Evolutionary conservation across 768 basidiomycete genomes (phyloP).

Genomic region (Tricholomella constricta): DNA sequence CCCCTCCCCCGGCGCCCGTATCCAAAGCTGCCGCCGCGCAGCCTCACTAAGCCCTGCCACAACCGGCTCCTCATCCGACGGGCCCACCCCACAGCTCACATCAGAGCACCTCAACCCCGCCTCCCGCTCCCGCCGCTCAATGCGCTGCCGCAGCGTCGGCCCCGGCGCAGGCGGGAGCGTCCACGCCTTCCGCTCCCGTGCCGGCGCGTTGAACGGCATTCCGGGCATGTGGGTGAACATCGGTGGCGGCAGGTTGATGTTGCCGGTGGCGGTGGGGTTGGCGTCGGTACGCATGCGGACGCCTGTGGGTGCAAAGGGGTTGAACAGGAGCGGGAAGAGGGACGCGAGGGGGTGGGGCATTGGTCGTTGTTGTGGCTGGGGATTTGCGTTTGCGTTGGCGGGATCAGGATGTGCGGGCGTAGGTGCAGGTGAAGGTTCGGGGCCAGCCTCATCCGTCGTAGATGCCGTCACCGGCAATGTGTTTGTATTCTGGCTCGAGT

Average conservation of each 20-base stretch:
- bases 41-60: constrained; percentile 31
- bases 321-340: background rate
- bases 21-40: constrained; percentile 39
- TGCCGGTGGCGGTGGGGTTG: background rate
- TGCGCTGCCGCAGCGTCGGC: constrained; percentile 67
- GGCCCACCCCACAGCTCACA: constrained; percentile 72
- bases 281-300: background rate
- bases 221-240: constrained; percentile 8
- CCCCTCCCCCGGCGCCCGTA: constrained; percentile 27
- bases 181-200: constrained; percentile 51
- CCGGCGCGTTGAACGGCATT: constrained; percentile 16
- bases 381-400: too few species aligned
- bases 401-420: too few species aligned
- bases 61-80: constrained; percentile 75
- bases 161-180: constrained; percentile 64
- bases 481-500: too few species aligned
- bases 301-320: background rate
- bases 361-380: too few species aligned
- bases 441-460: too few species aligned
- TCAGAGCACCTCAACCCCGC: constrained; percentile 73
- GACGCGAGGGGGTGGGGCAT: too few species aligned
- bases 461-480: too few species aligned
- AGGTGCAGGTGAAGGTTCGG: too few species aligned
- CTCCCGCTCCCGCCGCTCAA: constrained; percentile 74
- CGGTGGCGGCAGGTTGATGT: constrained; percentile 11